phyloP scores from a whole-genome alignment of 805 yeast species.

The Alloascoidea africana region DNA sequence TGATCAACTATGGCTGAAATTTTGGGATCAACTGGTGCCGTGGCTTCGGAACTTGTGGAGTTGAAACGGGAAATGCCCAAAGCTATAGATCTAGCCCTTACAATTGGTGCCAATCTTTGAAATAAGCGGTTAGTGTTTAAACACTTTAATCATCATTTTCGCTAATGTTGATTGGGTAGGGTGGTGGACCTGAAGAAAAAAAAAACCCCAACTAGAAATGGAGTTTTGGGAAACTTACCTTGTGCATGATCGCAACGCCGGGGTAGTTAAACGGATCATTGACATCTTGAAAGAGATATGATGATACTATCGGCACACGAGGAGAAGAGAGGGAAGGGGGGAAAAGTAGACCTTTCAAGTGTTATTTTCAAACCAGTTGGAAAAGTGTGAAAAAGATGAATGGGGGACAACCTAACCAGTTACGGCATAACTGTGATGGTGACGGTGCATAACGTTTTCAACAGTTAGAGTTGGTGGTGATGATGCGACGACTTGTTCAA shows the following conservation, averaged over 20 bases:
- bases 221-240: not conserved
- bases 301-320: too few species aligned
- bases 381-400: too few species aligned
- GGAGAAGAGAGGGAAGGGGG: too few species aligned
- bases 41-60: slow-evolving; percentile 20
- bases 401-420: too few species aligned
- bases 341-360: too few species aligned
- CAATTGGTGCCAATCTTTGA: not conserved
- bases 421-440: too few species aligned
- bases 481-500: too few species aligned
- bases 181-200: not conserved
- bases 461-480: too few species aligned
- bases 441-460: too few species aligned
- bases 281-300: not conserved
- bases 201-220: not conserved
- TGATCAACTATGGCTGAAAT: slow-evolving; percentile 78
- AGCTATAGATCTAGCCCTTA: slow-evolving; percentile 4
- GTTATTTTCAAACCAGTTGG: too few species aligned
- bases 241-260: not conserved
- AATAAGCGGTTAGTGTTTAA: not conserved
- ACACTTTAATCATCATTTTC: not conserved
- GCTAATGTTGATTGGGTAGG: not conserved
- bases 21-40: slow-evolving; percentile 68
- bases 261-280: not conserved
- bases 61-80: slow-evolving; percentile 18